Evolutionary conservation across 2,329 filamentous ascomycete genomes (phyloP).

Genomic region (Colletotrichum sp.): DNA sequence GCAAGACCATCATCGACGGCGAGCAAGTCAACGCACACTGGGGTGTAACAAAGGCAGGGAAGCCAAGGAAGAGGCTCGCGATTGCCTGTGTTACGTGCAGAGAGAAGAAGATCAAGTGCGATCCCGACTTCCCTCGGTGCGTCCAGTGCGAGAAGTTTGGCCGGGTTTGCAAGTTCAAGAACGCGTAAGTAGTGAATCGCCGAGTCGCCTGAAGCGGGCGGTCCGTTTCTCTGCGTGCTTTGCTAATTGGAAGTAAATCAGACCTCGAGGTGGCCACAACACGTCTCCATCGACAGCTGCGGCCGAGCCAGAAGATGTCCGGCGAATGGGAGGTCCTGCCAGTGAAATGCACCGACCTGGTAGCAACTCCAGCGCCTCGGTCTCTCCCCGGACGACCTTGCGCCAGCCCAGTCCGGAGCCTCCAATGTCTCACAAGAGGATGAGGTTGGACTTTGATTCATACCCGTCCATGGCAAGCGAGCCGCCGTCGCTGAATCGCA

Average conservation of each 20-base stretch:
- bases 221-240: neutral
- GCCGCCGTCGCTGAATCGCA: constrained; percentile 35
- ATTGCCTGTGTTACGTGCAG: constrained; percentile 93
- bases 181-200: constrained; percentile 70
- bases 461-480: constrained; percentile 39
- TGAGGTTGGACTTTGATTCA: constrained; percentile 52
- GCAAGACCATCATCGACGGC: constrained; percentile 83
- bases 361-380: constrained; percentile 51
- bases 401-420: constrained; percentile 34
- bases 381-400: constrained; percentile 50
- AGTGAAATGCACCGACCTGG: constrained; percentile 44
- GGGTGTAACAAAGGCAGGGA: constrained; percentile 93
- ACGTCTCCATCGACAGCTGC: constrained; percentile 59
- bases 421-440: constrained; percentile 50
- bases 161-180: constrained; percentile 82
- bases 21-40: constrained; percentile 89
- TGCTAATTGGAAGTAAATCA: constrained; percentile 31
- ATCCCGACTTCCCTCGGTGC: constrained; percentile 86
- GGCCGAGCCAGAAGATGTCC: constrained; percentile 52
- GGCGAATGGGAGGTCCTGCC: constrained; percentile 37
- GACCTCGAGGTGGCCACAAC: constrained; percentile 63
- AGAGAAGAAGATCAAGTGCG: constrained; percentile 98
- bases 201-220: neutral
- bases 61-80: constrained; percentile 87
- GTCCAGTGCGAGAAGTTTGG: constrained; percentile 93